phyloP scores from a whole-genome alignment of 2,329 filamentous ascomycete species.

The Colletotrichum sp. region DNA sequence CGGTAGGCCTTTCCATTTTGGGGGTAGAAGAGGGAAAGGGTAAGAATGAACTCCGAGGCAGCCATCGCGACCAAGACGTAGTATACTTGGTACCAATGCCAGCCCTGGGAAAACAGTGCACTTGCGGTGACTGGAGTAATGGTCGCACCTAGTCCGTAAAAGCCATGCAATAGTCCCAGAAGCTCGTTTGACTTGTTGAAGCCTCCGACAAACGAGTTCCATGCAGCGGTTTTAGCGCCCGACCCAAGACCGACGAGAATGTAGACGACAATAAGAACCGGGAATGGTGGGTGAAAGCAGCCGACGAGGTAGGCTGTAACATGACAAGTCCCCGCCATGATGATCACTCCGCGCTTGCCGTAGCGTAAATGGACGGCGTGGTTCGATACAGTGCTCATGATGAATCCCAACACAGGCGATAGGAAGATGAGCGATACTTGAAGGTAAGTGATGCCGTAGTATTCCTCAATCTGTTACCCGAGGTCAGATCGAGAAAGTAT shows the following conservation, averaged over 20 bases:
- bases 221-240: neutral
- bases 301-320: conserved; percentile 69
- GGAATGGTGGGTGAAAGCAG: conserved; percentile 71
- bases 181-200: conserved; percentile 72
- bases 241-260: conserved; percentile 69
- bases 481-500: neutral
- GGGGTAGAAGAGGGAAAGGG: conserved; percentile 39
- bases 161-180: conserved; percentile 73
- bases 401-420: conserved; percentile 69
- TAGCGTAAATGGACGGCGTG: conserved; percentile 66
- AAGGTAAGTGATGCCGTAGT: conserved; percentile 66
- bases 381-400: conserved; percentile 66
- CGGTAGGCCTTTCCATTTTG: neutral
- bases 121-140: conserved; percentile 74
- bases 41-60: conserved; percentile 59
- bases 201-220: neutral
- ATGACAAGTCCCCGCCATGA: conserved; percentile 67
- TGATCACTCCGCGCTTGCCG: conserved; percentile 74
- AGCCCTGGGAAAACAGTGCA: conserved; percentile 67
- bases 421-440: conserved; percentile 71
- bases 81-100: conserved; percentile 77
- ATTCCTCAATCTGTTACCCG: conserved; percentile 56
- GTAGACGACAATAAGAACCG: conserved; percentile 67
- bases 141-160: conserved; percentile 74
- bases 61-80: conserved; percentile 68